Evolutionary conservation across 148 eudicot genomes (phyloP).

Genomic region (Suaeda aralocaspica): DNA sequence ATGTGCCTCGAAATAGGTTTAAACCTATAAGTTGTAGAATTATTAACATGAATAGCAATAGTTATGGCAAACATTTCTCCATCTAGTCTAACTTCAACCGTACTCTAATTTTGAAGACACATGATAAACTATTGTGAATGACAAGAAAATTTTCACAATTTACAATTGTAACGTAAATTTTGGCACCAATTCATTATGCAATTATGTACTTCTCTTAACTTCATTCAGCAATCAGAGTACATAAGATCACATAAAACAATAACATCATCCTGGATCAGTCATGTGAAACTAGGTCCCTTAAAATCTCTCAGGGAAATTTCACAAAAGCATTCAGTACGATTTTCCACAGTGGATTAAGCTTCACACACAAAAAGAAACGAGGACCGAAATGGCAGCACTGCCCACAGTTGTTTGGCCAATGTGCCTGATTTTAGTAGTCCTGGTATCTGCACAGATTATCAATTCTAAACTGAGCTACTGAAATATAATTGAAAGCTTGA

Average conservation of each 20-base stretch:
- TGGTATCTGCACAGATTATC: conserved; percentile 57
- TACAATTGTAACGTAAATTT: background rate
- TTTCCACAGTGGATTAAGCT: conserved; percentile 94
- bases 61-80: too few species aligned
- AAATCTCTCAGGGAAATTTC: background rate
- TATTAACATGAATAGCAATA: too few species aligned
- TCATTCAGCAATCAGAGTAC: background rate
- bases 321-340: conserved; percentile 40
- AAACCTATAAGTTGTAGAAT: too few species aligned
- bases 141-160: background rate
- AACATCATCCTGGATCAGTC: conserved; percentile 1
- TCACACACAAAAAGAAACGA: conserved; percentile 88
- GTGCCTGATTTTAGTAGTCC: conserved; percentile 74
- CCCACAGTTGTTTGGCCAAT: conserved; percentile 91
- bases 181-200: background rate
- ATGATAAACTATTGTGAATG: too few species aligned
- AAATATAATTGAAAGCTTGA: background rate
- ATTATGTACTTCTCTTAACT: background rate
- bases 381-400: conserved; percentile 87
- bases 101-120: too few species aligned
- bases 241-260: background rate
- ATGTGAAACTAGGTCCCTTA: background rate
- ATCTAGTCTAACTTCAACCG: too few species aligned
- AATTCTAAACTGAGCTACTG: conserved; percentile 4
- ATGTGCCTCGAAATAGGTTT: too few species aligned